Percentiles rank a stretch among this genome's conserved stretches.
These are phyloP conservation scores for Pistacia vera DNA, from an alignment of 345 rosid genomes.

Conservation along the genomic window DNA sequence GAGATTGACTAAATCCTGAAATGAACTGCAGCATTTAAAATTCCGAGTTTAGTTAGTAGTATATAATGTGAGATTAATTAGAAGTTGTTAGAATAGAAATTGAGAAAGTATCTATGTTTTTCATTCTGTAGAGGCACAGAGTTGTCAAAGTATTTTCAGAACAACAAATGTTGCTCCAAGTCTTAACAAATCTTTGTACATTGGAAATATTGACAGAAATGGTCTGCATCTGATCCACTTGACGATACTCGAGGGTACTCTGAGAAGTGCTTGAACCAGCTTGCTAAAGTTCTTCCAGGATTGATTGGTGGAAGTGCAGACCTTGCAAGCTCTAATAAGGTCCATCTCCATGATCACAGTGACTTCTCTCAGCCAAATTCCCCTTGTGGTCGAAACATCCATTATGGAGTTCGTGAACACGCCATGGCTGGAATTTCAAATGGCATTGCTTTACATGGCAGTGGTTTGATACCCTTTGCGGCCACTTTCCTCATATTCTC, in stretches of 20 bases:
- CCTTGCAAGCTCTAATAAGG: slow-evolving; percentile 40
- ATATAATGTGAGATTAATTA: too few relatives aligned
- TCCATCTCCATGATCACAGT: slow-evolving; percentile 19
- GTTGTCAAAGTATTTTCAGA: too few relatives aligned
- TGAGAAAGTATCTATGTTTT: too few relatives aligned
- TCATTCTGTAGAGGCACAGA: too few relatives aligned
- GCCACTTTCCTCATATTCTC: slow-evolving; percentile 43
- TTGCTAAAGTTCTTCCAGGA: slow-evolving; percentile 38
- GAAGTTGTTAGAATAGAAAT: too few relatives aligned
- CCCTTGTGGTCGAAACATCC: slow-evolving; percentile 32
- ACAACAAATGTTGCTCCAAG: too few relatives aligned
- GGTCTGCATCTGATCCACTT: slow-evolving; percentile 12
- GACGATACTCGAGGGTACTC: slow-evolving; percentile 40
- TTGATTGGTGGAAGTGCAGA: slow-evolving; percentile 46
- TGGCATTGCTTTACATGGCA: slow-evolving; percentile 39
- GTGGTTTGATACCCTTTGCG: slow-evolving; percentile 32
- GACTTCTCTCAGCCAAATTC: slow-evolving; percentile 28
- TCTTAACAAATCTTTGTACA: too few relatives aligned
- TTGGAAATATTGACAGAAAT: too few relatives aligned
- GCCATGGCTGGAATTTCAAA: slow-evolving; percentile 44
- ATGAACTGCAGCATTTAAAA: too few relatives aligned
- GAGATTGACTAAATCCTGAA: too few relatives aligned
- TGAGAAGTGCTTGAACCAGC: slow-evolving; percentile 34
- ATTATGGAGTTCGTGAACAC: slow-evolving; percentile 40
- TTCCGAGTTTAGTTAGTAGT: background rate